Evolutionary conservation across 768 basidiomycete genomes (phyloP).

Genomic region (Leccinum truebloodii): DNA sequence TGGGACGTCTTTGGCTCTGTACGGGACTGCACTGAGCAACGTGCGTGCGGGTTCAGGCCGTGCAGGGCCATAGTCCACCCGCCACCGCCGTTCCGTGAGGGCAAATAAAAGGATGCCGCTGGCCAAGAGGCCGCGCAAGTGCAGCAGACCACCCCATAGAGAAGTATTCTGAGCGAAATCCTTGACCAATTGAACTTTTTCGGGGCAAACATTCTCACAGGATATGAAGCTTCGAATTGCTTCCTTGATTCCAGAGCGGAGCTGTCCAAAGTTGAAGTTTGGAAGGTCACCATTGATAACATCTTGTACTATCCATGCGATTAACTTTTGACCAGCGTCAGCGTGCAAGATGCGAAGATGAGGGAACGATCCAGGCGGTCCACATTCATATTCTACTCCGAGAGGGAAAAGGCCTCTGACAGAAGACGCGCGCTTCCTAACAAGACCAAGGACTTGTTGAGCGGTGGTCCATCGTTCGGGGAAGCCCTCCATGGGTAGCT

Average conservation of each 20-base stretch:
- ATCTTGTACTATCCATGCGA: slow-evolving; percentile 2
- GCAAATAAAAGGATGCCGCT: slow-evolving; percentile 26
- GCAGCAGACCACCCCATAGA: background rate
- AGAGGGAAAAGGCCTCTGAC: slow-evolving; percentile 6
- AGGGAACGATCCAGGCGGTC: slow-evolving; percentile 10
- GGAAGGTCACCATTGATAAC: background rate
- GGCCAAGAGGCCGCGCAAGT: slow-evolving; percentile 33
- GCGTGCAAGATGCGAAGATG: slow-evolving; percentile 17
- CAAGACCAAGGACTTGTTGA: background rate
- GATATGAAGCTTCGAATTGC: slow-evolving; percentile 15
- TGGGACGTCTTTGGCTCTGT: slow-evolving; percentile 37
- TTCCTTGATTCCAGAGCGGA: background rate
- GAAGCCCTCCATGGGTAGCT: background rate
- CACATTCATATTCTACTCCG: slow-evolving; percentile 11
- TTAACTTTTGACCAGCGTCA: slow-evolving; percentile 7
- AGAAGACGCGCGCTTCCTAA: background rate
- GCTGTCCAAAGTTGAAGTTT: background rate
- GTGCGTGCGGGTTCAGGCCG: slow-evolving; percentile 6
- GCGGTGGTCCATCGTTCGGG: background rate
- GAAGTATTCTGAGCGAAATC: background rate
- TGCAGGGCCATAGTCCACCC: slow-evolving; percentile 34
- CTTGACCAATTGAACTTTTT: slow-evolving; percentile 1
- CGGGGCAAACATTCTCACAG: background rate
- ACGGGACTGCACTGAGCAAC: slow-evolving; percentile 30
- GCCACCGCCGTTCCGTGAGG: slow-evolving; percentile 32